phyloP scores from a whole-genome alignment of 2,329 filamentous ascomycete genomes.

The Bipolaris oryzae region DNA sequence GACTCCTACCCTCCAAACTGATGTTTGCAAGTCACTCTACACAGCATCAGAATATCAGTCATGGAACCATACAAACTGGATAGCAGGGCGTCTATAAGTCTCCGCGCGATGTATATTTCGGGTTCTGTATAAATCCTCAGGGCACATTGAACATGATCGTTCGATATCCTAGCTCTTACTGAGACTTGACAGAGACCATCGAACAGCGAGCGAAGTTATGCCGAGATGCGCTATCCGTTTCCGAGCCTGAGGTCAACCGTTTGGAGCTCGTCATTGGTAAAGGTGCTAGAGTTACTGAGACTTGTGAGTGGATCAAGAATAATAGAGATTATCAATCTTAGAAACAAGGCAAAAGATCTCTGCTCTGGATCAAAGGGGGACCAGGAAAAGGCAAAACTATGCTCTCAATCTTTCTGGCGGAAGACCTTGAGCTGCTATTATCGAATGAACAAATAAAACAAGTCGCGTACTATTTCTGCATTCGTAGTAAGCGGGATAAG shows the following conservation, averaged over 20 bases:
- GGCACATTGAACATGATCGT: background rate
- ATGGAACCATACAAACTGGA: background rate
- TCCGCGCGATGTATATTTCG: background rate
- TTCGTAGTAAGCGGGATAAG: background rate
- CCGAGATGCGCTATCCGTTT: background rate
- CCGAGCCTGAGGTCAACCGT: background rate
- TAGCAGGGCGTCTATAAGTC: background rate
- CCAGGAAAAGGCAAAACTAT: background rate
- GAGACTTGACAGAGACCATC: background rate
- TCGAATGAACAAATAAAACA: background rate
- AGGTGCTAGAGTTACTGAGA: background rate
- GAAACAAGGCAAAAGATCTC: background rate
- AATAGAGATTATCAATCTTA: background rate
- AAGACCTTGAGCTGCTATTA: background rate
- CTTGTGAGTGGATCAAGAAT: background rate
- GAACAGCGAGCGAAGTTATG: background rate
- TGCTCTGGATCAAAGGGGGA: background rate
- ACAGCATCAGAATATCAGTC: too few relatives aligned
- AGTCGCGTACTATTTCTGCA: background rate
- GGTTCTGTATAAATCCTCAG: background rate
- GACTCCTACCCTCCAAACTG: too few relatives aligned
- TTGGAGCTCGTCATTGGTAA: background rate
- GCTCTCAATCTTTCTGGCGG: background rate
- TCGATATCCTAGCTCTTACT: background rate
- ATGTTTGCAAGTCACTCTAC: too few relatives aligned